Conservation (phyloP, 2,329 filamentous ascomycete genomes). For the Xylariaceae sp. region DNA sequence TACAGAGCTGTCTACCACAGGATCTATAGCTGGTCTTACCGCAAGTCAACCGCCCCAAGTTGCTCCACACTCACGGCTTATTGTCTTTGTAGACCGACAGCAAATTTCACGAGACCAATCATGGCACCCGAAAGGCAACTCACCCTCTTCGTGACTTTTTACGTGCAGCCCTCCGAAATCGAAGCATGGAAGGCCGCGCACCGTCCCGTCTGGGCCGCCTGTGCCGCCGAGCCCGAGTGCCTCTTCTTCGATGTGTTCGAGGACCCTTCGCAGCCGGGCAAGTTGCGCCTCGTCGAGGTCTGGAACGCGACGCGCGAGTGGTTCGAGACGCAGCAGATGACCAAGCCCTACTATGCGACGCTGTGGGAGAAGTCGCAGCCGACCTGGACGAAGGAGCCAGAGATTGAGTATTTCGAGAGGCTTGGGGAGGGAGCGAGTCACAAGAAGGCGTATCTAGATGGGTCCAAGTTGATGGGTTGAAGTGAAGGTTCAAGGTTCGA, state of each 20-base stretch:
- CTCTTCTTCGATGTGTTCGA: constrained; percentile 12
- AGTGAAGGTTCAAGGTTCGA: no score
- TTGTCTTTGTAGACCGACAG: no score
- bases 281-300: constrained; percentile 11
- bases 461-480: not conserved
- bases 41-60: no score
- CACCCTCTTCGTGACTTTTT: constrained; percentile 10
- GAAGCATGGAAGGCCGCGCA: constrained; percentile 11
- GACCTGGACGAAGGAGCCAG: constrained; percentile 7
- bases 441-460: constrained; percentile 2
- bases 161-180: constrained; percentile 3
- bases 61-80: no score
- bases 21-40: no score
- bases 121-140: constrained; percentile 6
- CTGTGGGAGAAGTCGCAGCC: constrained; percentile 7
- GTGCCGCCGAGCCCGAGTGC: constrained; percentile 9
- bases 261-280: constrained; percentile 4
- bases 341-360: constrained; percentile 10
- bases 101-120: no score
- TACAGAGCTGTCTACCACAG: no score
- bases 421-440: constrained; percentile 3
- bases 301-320: constrained; percentile 6
- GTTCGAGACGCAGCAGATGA: constrained; percentile 10
- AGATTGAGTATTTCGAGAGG: constrained; percentile 10
- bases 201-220: constrained; percentile 9